Evolutionary conservation across 495 filamentous ascomycete species (phyloP).

Genomic region (Astrocystis sublimbata): DNA sequence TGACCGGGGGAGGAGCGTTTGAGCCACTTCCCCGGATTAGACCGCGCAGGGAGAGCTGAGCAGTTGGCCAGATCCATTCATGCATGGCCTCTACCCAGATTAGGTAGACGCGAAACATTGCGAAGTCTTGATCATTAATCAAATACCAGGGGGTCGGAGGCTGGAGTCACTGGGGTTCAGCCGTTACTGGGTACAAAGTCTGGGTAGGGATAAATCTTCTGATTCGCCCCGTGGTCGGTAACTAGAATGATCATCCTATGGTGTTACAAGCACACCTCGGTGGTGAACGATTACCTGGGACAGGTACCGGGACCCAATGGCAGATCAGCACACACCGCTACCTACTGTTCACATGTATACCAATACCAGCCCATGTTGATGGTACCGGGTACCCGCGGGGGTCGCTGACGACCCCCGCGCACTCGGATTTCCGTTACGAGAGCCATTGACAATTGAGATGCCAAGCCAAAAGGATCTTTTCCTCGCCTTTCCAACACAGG

Average conservation of each 20-base stretch:
- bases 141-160: too few relatives aligned
- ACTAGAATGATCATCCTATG: too few relatives aligned
- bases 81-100: not conserved
- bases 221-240: not conserved
- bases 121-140: too few relatives aligned
- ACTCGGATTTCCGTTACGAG: not conserved
- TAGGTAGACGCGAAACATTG: too few relatives aligned
- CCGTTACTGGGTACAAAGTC: not conserved
- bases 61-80: not conserved
- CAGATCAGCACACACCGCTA: too few relatives aligned
- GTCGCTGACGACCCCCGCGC: not conserved
- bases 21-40: not conserved
- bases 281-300: not conserved
- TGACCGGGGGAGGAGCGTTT: not conserved
- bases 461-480: not conserved
- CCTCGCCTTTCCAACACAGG: too few relatives aligned
- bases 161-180: not conserved
- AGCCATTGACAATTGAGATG: not conserved
- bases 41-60: too few relatives aligned
- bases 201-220: not conserved
- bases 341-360: too few relatives aligned
- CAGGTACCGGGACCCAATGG: not conserved
- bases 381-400: not conserved
- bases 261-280: conserved; percentile 7
- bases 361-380: not conserved